Evolutionary conservation across 106 monocot genomes (phyloP).

Genomic region (Acorus calamus): DNA sequence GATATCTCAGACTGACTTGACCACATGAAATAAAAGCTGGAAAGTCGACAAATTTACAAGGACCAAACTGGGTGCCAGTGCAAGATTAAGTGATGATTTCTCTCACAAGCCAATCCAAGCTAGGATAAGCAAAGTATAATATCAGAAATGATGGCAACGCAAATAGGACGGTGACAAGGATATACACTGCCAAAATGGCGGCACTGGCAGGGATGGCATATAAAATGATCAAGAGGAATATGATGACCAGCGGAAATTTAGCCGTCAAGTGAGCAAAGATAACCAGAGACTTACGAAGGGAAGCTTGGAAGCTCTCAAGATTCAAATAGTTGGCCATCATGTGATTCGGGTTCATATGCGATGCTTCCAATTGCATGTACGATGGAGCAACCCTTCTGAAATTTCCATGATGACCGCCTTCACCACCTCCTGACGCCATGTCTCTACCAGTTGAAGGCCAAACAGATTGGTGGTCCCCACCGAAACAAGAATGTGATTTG

Average conservation of each 20-base stretch:
- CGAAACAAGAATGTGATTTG: conserved; percentile 9
- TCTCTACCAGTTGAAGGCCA: conserved; percentile 11
- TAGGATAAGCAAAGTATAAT: conserved; percentile 24
- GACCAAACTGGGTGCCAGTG: no score
- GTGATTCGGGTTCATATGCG: not conserved
- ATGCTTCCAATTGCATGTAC: conserved; percentile 5
- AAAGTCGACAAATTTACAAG: no score
- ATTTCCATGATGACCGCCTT: not conserved
- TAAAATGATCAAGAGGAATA: conserved; percentile 36
- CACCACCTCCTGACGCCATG: not conserved
- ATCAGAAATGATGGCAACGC: conserved; percentile 30
- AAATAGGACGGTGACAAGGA: conserved; percentile 33
- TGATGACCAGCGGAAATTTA: conserved; percentile 36
- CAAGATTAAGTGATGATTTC: conserved; percentile 10
- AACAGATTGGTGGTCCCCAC: conserved; percentile 2
- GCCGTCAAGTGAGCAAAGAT: conserved; percentile 35
- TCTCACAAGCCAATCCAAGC: conserved; percentile 28
- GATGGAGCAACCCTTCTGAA: conserved; percentile 4
- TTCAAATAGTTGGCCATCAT: conserved; percentile 11
- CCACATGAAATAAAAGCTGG: no score
- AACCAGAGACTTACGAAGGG: conserved; percentile 25
- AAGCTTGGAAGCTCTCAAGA: conserved; percentile 24
- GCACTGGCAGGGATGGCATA: conserved; percentile 49
- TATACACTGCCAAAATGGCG: conserved; percentile 27
- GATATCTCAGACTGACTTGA: no score